A percentile compares a stretch with the other conserved stretches of the same genome.
phyloP scores from a whole-genome alignment of 2,329 filamentous ascomycete genomes.

The Exophiala spinifera region DNA sequence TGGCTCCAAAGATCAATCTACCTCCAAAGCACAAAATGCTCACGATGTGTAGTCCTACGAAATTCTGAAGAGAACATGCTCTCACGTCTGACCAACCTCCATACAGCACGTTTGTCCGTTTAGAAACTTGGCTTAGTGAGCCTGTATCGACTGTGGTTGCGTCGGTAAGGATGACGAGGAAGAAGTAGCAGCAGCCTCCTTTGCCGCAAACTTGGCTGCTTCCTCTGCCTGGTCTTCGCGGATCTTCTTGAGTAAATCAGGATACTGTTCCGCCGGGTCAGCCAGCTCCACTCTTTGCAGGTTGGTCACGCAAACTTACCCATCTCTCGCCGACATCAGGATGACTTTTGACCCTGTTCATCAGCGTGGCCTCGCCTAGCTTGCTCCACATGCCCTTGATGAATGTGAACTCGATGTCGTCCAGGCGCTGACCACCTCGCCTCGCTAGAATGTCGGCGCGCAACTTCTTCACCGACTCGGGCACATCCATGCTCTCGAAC shows the following conservation, averaged over 20 bases:
- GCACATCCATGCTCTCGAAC: slow-evolving; percentile 73
- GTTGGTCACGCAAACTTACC: slow-evolving; percentile 22
- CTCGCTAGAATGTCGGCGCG: slow-evolving; percentile 56
- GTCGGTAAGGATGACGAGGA: slow-evolving; percentile 2
- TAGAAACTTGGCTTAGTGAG: slow-evolving; percentile 6
- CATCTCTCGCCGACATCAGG: slow-evolving; percentile 81
- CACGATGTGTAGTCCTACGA: too few species aligned
- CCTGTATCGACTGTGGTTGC: slow-evolving; percentile 18
- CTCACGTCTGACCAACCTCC: too few species aligned
- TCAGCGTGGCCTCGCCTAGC: slow-evolving; percentile 77
- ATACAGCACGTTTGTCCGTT: too few species aligned
- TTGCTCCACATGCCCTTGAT: slow-evolving; percentile 63
- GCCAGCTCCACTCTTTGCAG: not conserved
- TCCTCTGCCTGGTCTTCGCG: slow-evolving; percentile 55
- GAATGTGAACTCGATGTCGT: slow-evolving; percentile 76
- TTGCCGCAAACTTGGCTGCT: slow-evolving; percentile 16
- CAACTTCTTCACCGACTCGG: slow-evolving; percentile 61
- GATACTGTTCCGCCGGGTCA: slow-evolving; percentile 53
- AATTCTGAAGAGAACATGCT: too few species aligned
- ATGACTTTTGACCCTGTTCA: slow-evolving; percentile 83
- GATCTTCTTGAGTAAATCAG: slow-evolving; percentile 54
- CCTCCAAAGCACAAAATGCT: too few species aligned
- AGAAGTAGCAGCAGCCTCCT: slow-evolving; percentile 13
- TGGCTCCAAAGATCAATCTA: too few species aligned
- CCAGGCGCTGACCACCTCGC: slow-evolving; percentile 35